Evolutionary conservation across 1,139 yeast genomes (phyloP), one percentile per base, ranked within the genome.

Genomic region (Debaryomyces udenii): DNA sequence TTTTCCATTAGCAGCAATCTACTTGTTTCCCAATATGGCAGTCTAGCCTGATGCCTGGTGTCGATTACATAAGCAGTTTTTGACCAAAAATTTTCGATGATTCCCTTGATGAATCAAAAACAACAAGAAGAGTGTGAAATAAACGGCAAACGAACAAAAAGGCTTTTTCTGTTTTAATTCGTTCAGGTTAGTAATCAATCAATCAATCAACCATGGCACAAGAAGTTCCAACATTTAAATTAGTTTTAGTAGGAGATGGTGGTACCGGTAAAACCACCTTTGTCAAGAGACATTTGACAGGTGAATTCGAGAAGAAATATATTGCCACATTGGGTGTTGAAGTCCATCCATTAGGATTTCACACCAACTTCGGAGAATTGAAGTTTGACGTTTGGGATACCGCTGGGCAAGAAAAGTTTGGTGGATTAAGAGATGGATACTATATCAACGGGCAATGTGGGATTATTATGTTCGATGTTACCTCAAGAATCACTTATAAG

Each of bases 241-340:
- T 94, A 70, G 99, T 86, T 62, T 85, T 93, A 64, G 98, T 93
- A 73, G 99, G 99, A 71, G 99, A 93, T 68, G 99, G 99, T 82
- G 99, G 99, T 84, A 93, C 99, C 71, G 98, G 98, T 78, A 91
- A 93, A 85, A 94, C 99, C 79, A 94, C 99, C 49, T 94, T 94
- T 61, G 99, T 94, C 74, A 94, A 93, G 83, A 91, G 99, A 80
- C 99, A 94, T 76, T 85, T 91, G 74, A 93, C 99, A 53, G 99
- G 99, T 78, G 99, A 94, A 74, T 94, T 94, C 69, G 99, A 94
- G 76, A 94, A 94, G 80, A 91, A 91, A 75, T 94, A 94, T 79
- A 89, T 88, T 70, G 99, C 99, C 67, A 94, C 99, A 47, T 87
- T 91, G 64, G 99, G 99, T 79, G 99, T 94, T 55, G 99, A 94